Base-by-base conservation (phyloP, 1,284 basidiomycete genomes). In the Ustilago vetiveriae region DNA sequence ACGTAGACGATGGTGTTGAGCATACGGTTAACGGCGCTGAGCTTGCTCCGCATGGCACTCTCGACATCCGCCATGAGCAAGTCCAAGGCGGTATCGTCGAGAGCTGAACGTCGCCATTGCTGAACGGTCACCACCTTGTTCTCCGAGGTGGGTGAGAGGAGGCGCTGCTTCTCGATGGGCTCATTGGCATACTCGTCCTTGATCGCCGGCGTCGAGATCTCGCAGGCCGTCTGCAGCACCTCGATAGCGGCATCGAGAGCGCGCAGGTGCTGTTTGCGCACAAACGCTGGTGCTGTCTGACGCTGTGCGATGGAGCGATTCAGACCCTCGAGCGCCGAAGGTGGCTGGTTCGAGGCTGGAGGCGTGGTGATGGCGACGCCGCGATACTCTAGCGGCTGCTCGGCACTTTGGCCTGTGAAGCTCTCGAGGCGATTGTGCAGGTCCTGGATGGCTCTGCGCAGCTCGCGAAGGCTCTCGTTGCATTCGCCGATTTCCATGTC, bases 1-100 rank as follows among this genome's bases (percentile, higher is more conserved):
- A 93, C 90, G 83, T 98, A 98, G 60, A 92, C 87, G 72, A 99
- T 96, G 22, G 94, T 98, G 82, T 97, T 98, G 83, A 96, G 92
- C 89, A 98, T 90, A 37, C 96, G 90, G 58, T 94, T 92, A 42
- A 98, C 91, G 64, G 90, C 93, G 83, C 94, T 94, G 65, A 94
- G 88, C 86, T 99, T 99, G 82, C 91, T 89, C 32, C 91, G 87
- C 86, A 96, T 91, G 32, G 95, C 87, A 32, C 90, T 88, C 74
- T 94, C 92, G 8, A 90, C 90, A 78, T 98, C 94, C 58, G 89
- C 87, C 50, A 91, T 87, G 27, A 99, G 86, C 72, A 91, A 87
- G 6, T 87, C 85, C 48, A 98, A 84, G 0, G 92, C 94, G 0
- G 88, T 85, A 79, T 98, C 96, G 57, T 92, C 71, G 16, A 70